Evolutionary conservation across 805 yeast genomes (phyloP), one percentile per base, ranked within the genome.

Genomic region (Nakazawaea molendinolei): DNA sequence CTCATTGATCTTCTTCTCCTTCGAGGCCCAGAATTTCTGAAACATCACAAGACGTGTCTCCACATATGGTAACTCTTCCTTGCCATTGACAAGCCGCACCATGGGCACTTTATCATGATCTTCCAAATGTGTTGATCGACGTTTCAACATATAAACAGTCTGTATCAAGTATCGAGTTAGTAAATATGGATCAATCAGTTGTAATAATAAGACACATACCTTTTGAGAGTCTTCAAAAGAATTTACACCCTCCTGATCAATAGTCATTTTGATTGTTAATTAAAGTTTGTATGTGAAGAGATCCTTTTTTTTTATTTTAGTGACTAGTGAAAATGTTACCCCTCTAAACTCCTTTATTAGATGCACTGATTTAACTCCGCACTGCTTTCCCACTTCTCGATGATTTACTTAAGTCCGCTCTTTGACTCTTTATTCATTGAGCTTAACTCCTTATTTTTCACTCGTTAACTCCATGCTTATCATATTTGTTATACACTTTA

Each of bases 21-120:
- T 68, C 15, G 40, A 44, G 0, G 48, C 28, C 70, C 69, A 66
- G 23, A 55, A 64, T 45, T 56, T 55, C 24, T 56, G 46, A 43
- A 61, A 72, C 26, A 68, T 43, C 23, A 58, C 54, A 64, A 70
- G 65, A 42, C 78, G 48, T 23, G 56, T 45, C 15, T 52, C 38
- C 17, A 61, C 57, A 36, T 62, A 58, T 2, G 51, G 55, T 4
- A 45, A 38, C 1, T 69, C 57, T 45, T 73, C 79, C 12, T 55
- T 43, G 1, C 74, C 76, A 13, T 61, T 60, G 25, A 70, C 41
- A 5, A 72, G 50, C 31, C 55, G 50, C 6, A 65, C 56, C 50
- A 71, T 67, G 9, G 76, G 75, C 5, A 57, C 42, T 3, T 44
- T 18, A 5, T 48, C 41, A 6, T 44, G 46, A 3, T 52, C 33